Base-by-base conservation (phyloP, 2,329 filamentous ascomycete genomes). In the Pyricularia grisea region DNA sequence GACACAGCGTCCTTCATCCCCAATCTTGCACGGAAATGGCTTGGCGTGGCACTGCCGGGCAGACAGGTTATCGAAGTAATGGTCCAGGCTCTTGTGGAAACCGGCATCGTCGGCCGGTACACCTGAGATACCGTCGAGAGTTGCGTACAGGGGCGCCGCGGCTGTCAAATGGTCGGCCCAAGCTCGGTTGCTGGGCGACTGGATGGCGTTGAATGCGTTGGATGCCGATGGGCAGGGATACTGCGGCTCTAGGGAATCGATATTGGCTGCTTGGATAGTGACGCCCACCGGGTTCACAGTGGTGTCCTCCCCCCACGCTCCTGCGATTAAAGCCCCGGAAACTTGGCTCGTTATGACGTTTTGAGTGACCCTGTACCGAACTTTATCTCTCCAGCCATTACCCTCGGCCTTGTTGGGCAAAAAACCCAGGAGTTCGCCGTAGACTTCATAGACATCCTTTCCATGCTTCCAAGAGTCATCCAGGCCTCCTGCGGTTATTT, bases 41-140 rank as follows among this genome's bases (percentile, higher is more conserved):
- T 90, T 92, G 23, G 78, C 80, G 75, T 95, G 92, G 76, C 92
- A 95, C 75, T 93, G 89, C 0, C 92, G 85, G 0, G 92, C 89
- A 0, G 91, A 93, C 1, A 95, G 84, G 74, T 93, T 95, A 76
- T 95, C 92, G 74, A 89, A 95, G 80, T 95, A 95, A 77, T 93
- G 92, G 75, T 95, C 92, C 73, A 91, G 89, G 68, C 85, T 89
- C 60, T 79, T 82, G 74, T 94, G 91, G 81, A 92, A 95, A 3
- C 83, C 89, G 0, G 76, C 74, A 70, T 88, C 84, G 42, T 77
- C 78, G 0, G 81, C 71, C 0, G 83, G 75, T 0, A 95, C 85
- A 33, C 90, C 90, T 0, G 90, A 92, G 65, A 94, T 84, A 61
- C 80, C 76, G 74, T 95, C 92, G 0, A 95, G 84, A 0, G 77